Evolutionary conservation across 2,329 filamentous ascomycete genomes (phyloP), one percentile per base, ranked within the genome.

Genomic region (Cercospora nicotianae): DNA sequence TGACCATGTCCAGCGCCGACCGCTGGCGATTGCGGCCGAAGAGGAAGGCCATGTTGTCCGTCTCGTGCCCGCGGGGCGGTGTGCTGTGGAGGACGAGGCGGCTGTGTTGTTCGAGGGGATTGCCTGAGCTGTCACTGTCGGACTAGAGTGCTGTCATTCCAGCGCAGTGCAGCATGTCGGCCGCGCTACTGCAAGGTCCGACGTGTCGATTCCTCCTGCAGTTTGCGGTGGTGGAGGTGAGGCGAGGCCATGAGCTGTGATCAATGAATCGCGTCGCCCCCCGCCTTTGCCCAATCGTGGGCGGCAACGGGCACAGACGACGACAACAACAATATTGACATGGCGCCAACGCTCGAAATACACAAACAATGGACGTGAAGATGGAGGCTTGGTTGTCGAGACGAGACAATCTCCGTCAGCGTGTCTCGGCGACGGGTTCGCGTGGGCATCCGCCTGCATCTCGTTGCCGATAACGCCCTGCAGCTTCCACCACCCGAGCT

Each of bases 41-140:
- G 65, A 91, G 82, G 80, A 91, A 92, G 57, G 89, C 88, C 90
- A 92, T 92, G 70, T 2, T 33, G 53, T 16, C 53, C n/a, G n/a
- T 33, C 53, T 13, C 53, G 9, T 30, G 53, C 53, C 53, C 53
- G 6, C 26, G 30, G 26, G 16, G 26, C 53, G 53, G 53, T 33
- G 53, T 33, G 53, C 26, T 28, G 26, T 1, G 26, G 26, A 58
- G 53, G 26, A 58, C 20, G 53, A 58, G 33, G 57, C 33, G 26
- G 36, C 1, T 45, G 30, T 26, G 20, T 26, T 18, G 28, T 26
- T 42, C 20, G 10, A 20, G 31, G 3, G 61, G 64, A 12, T 23
- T 20, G 18, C 8, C 60, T n/a, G 36, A 8, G 36, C 36, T 51
- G 33, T 48, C 36, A 18, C 20, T 39, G 23, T 62, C 39, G 36